Evolutionary conservation across 2,329 filamentous ascomycete genomes (phyloP), one percentile per base, ranked within the genome.

Genomic region (Colletotrichum aenigma): DNA sequence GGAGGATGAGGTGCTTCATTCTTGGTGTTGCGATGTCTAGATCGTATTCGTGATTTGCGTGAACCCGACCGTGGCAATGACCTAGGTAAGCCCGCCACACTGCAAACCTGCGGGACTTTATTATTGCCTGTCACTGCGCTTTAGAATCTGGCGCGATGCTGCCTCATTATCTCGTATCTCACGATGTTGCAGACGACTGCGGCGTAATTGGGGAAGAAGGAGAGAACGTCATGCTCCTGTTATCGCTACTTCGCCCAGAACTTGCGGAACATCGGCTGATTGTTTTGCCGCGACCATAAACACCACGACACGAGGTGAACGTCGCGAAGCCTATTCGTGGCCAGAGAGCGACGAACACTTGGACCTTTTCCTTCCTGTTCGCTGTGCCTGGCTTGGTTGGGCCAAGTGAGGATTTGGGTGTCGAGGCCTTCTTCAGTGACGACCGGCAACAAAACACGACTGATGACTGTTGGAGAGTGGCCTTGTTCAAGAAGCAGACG

Each of bases 1-100:
- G 87, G 61, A 92, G 89, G 67, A 94, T 85, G 76, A 95, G 86
- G 78, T 91, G 89, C 83, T 88, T 89, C 86, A 89, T 90, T 15
- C 12, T 61, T 76, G 71, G 26, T 55, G 18, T 16, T 66, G 26
- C 30, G 16, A n/a, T 70, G 32, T 62, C 6, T 28, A 9, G 12
- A 15, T 18, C 36, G n/a, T 24, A 18, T 12, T 16, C 43, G 26
- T 26, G 43, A 52, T 13, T 52, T 52, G 43, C n/a, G 43, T 24
- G 38, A 52, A 52, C 43, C 43, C n/a, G n/a, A 13, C n/a, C 12
- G 43, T 21, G 12, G 10, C 43, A 21, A 52, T 21, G 43, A 52
- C n/a, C 10, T 52, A 7, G 6, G 43, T n/a, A 10, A 58, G 4
- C 5, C 24, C 24, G 55, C 16, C 15, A 30, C 16, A 26, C 55